These are phyloP conservation scores for Alloteropsis semialata DNA, from an alignment of 176 grass and related monocot genomes.

Conservation along the genomic window DNA sequence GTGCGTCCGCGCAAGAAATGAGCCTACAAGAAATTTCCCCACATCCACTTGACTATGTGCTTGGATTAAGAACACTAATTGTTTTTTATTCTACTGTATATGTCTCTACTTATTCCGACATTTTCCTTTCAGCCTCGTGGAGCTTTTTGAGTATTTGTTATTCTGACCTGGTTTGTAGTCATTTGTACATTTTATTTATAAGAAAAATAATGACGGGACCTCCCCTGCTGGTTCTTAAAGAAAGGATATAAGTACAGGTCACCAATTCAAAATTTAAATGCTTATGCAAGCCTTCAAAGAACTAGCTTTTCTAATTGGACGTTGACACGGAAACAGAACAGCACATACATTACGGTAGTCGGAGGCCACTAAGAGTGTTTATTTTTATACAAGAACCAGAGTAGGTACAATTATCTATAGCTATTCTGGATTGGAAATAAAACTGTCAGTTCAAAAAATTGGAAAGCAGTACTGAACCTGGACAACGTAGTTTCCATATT, in stretches of 20 bases:
- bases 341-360: neutral
- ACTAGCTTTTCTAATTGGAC: neutral
- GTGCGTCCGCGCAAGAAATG: too few relatives aligned
- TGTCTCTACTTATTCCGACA: neutral
- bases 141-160: too few relatives aligned
- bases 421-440: neutral
- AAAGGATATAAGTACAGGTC: conserved; percentile 1
- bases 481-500: conserved; percentile 91
- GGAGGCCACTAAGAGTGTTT: neutral
- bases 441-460: neutral
- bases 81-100: neutral
- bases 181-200: neutral
- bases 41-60: neutral
- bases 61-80: neutral
- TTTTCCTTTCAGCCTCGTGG: neutral
- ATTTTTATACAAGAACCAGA: neutral
- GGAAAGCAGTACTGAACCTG: conserved; percentile 49
- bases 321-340: neutral
- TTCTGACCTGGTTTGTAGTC: neutral
- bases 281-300: conserved; percentile 29
- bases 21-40: neutral
- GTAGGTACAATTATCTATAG: neutral
- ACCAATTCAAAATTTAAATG: conserved; percentile 33
- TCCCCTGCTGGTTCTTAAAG: neutral
- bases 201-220: neutral